Evolutionary conservation across 352 stramenopile genomes (phyloP).

Genomic region (Globisporangium solare): DNA sequence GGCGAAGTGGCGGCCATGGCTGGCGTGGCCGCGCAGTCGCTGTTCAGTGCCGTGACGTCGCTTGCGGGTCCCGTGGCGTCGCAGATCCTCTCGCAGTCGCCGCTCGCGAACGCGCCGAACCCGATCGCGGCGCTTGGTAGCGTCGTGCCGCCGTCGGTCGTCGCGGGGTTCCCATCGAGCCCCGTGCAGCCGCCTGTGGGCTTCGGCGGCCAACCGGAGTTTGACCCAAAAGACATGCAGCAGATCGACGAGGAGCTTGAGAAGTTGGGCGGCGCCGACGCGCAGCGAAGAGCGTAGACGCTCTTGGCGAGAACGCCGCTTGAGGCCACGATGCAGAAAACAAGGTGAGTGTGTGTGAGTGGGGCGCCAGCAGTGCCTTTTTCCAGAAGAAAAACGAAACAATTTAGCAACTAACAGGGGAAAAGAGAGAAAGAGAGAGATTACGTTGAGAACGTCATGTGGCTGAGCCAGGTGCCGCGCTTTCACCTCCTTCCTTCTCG

Average conservation of each 20-base stretch:
- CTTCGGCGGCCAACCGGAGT: slow-evolving; percentile 24
- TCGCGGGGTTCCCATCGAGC: slow-evolving; percentile 30
- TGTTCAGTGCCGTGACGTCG: slow-evolving; percentile 71
- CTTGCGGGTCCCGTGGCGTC: slow-evolving; percentile 63
- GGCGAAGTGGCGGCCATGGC: slow-evolving; percentile 74
- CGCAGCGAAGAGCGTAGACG: slow-evolving; percentile 13
- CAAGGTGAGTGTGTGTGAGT: slow-evolving; percentile 11
- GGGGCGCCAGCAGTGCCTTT: background rate
- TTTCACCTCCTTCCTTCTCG: slow-evolving; percentile 13
- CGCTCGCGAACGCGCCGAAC: slow-evolving; percentile 67
- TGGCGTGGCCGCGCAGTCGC: slow-evolving; percentile 70
- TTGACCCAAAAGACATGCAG: slow-evolving; percentile 56
- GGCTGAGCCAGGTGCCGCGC: background rate
- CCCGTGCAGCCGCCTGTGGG: slow-evolving; percentile 3
- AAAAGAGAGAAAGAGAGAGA: slow-evolving; percentile 2
- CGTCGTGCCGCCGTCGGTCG: slow-evolving; percentile 40
- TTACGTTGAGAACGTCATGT: background rate
- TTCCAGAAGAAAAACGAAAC: no score
- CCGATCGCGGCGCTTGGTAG: slow-evolving; percentile 62
- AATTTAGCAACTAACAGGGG: background rate
- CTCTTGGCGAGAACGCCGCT: no score
- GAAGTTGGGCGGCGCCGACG: slow-evolving; percentile 47
- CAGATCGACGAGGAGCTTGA: slow-evolving; percentile 69
- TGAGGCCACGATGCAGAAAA: slow-evolving; percentile 5
- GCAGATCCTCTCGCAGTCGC: slow-evolving; percentile 67